Conservation (phyloP, 768 basidiomycete species). For the Cubamyces lactineus region DNA sequence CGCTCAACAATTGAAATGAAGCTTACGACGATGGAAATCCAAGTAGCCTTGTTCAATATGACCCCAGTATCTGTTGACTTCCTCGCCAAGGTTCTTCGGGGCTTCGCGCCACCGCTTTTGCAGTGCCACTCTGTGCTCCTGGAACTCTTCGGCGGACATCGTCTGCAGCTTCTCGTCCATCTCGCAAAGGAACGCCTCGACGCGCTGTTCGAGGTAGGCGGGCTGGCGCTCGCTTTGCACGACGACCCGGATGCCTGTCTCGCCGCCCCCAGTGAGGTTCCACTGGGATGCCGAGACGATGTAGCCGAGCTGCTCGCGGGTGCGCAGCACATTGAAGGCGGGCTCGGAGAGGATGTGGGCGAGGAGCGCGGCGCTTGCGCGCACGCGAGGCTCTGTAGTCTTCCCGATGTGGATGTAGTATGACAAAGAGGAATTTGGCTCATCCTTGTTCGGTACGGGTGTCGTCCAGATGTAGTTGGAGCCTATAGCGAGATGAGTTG, state of each 20-base stretch:
- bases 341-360: slow-evolving; percentile 89
- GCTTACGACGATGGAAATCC: slow-evolving; percentile 86
- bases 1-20: not conserved
- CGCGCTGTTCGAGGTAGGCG: slow-evolving; percentile 80
- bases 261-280: slow-evolving; percentile 53
- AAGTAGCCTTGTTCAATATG: slow-evolving; percentile 80
- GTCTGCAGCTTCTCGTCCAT: slow-evolving; percentile 70
- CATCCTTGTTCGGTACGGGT: slow-evolving; percentile 77
- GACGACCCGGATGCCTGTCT: slow-evolving; percentile 75
- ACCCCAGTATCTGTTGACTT: slow-evolving; percentile 66
- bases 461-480: slow-evolving; percentile 69
- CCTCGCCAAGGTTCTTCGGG: slow-evolving; percentile 87
- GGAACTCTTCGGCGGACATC: slow-evolving; percentile 75
- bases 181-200: slow-evolving; percentile 82
- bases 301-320: slow-evolving; percentile 95
- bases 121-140: slow-evolving; percentile 75
- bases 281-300: slow-evolving; percentile 69
- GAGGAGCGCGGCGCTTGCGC: slow-evolving; percentile 73
- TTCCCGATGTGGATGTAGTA: slow-evolving; percentile 86
- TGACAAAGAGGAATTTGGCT: slow-evolving; percentile 84
- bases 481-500: slow-evolving; percentile 43
- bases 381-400: slow-evolving; percentile 59
- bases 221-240: slow-evolving; percentile 88
- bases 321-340: slow-evolving; percentile 87
- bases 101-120: slow-evolving; percentile 84